Evolutionary conservation across 139 green algal genomes (phyloP), one percentile per base, ranked within the genome.

Genomic region (Zygnema cylindricum): DNA sequence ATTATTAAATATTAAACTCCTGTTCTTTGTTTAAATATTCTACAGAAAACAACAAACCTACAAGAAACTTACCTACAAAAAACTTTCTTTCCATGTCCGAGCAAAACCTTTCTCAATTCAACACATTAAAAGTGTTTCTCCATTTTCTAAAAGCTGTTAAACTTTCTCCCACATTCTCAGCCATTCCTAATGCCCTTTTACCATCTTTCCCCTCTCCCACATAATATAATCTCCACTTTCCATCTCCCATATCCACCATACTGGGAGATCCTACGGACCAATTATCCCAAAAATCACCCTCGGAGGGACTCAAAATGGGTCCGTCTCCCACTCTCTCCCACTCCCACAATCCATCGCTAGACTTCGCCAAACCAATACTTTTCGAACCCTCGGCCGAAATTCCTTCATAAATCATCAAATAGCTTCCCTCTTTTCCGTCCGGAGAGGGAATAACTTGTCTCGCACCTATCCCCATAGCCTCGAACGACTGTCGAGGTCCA

Each of bases 161-260:
- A 2, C 32, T 35, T 84, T 54, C 41, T 25, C 30, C 32, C n/a
- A 23, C 33, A 84, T 77, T 85, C 77, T 87, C 86, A 16, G 86
- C 86, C 36, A 81, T 49, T 32, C 86, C 86, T 11, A 91, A 40
- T 25, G 69, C 55, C 1, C 55, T 30, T 32, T 38, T 43, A 22
- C 73, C 88, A 42, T 55, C 33, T 1, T 42, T 55, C 36, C 43
- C 88, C 7, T 21, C 77, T 63, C 88, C 88, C 21, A 88, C 43
- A 69, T 91, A 92, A 76, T 92, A 92, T 22, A 92, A 41, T 55
- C 88, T 22, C 41, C 81, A 87, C 32, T 40, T 41, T 0, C 41
- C 69, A 21, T 73, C 23, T 1, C 76, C 40, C 83, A 92, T 36
- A 30, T 55, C 38, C 36, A 92, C 82, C 35, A 89, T 35, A 39